Evolutionary conservation across 495 filamentous ascomycete genomes (phyloP), one percentile per base, ranked within the genome.

Genomic region (Hypoxylon lienhwacheense): DNA sequence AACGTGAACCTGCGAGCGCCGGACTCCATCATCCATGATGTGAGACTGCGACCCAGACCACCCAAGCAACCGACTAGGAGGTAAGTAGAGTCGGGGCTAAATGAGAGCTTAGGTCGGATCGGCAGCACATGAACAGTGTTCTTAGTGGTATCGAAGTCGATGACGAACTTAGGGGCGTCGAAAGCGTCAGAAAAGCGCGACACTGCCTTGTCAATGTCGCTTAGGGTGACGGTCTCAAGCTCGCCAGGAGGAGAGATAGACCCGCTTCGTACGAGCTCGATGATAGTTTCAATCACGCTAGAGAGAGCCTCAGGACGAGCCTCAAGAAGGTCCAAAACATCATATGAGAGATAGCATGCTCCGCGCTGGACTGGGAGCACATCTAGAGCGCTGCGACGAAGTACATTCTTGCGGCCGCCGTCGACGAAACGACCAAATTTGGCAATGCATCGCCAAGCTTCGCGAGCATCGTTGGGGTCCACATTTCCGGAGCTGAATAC

Each of bases 381-480:
- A 28, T 62, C 47, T 3, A 62, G 47, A 1, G 19, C 40, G 52
- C 16, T 55, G 43, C 22, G 35, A 22, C 14, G 61, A 21, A 14
- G 48, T 69, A 61, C 22, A 6, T 83, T 76, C 5, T 67, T 70
- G 37, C 74, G 75, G 1, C 78, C 76, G 39, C 81, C 70, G 44
- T 83, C 79, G 11, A 84, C 51, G 35, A 84, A 82, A 6, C 77
- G 65, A 5, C 79, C 79, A 33, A 79, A 79, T 0, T 64, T 67
- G 0, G 76, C 74, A 15, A 81, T 61, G 42, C 71, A 76, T 8
- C 61, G 56, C 61, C 61, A 64, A 1, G 61, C 56, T 53, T 64
- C 61, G 7, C 53, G 55, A 1, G 52, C 47, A 17, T 19, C 42
- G 19, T 10, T 29, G 4, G 46, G 50, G 34, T 66, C 58, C 2